A percentile compares a stretch with the other conserved stretches of the same genome.
Conservation (phyloP, 371 early-diverging fungal species). For the Lichtheimia hyalospora region DNA sequence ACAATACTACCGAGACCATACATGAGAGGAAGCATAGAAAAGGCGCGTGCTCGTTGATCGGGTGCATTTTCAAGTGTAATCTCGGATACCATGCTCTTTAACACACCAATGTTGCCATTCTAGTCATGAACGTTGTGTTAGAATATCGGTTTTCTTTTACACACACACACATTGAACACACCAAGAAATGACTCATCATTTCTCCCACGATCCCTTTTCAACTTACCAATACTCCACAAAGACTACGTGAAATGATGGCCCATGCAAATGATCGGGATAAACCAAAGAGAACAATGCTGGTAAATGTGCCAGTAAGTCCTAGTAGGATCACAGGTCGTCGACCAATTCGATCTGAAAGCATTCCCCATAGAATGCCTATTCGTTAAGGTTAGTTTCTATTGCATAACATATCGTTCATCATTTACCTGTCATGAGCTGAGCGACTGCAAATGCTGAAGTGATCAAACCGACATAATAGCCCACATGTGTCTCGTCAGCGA, state of each 20-base stretch:
- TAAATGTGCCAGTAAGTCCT: constrained; percentile 77
- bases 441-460: constrained; percentile 64
- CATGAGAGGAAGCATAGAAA: constrained; percentile 57
- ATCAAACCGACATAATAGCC: constrained; percentile 71
- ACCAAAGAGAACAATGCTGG: constrained; percentile 74
- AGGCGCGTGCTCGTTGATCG: constrained; percentile 50
- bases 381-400: not conserved
- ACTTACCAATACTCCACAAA: constrained; percentile 71
- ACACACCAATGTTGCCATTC: constrained; percentile 80
- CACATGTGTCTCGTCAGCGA: constrained; percentile 54
- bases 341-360: constrained; percentile 64
- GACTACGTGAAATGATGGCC: constrained; percentile 68
- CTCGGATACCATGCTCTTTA: constrained; percentile 85
- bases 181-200: constrained; percentile 14
- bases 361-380: constrained; percentile 60
- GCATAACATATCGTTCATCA: too few relatives aligned
- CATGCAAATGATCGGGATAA: constrained; percentile 62
- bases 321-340: constrained; percentile 80
- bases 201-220: constrained; percentile 5
- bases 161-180: not conserved
- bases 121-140: constrained; percentile 4
- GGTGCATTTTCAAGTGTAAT: constrained; percentile 65
- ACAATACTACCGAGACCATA: constrained; percentile 58
- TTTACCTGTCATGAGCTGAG: constrained; percentile 61
- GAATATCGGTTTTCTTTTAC: not conserved